Evolutionary conservation across 2,329 filamentous ascomycete genomes (phyloP), one percentile per base, ranked within the genome.

Genomic region (Parafenestella ontariensis): DNA sequence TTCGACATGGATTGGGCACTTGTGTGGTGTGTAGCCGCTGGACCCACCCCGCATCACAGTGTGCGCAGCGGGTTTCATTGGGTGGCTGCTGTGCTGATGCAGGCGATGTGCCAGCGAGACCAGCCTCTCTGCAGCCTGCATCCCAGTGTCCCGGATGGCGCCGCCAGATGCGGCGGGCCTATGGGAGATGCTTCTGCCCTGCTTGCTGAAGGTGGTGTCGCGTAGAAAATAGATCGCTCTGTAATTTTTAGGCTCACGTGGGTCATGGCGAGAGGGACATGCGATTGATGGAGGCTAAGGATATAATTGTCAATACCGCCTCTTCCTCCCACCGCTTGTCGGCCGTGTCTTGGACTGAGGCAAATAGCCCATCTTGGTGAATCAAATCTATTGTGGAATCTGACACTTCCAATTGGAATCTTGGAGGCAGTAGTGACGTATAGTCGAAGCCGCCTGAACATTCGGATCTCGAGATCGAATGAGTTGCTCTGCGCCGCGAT

Each of bases 21-120:
- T 55, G 54, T 60, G 59, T 61, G 59, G 54, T 60, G 59, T 61
- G 59, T 64, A 68, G 63, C 61, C 66, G 66, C 66, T 65, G 65
- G 64, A 46, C 54, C 56, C 61, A 58, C 56, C 29, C 31, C 29
- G 47, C 43, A 46, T 36, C 52, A 49, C 48, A 37, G 47, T 10
- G 51, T 21, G 51, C 31, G 31, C 18, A 1, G 43, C 13, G 28
- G 41, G 43, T 28, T 15, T 52, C 58, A 67, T 69, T 69, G 65
- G 65, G 36, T 34, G 49, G 31, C 40, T 52, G 49, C 49, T 17
- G 51, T 58, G 62, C 58, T 65, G 62, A 62, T 68, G 68, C 69
- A 61, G 52, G 64, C 53, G 42, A 43, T 52, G 58, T 54, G 46
- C 48, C 41, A 50, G 41, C 55, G 46, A 42, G 33, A 47, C 58